Evolutionary conservation across 371 early-diverging fungal species (phyloP), one percentile per base, ranked within the genome.

Genomic region (Mucor lusitanicus): DNA sequence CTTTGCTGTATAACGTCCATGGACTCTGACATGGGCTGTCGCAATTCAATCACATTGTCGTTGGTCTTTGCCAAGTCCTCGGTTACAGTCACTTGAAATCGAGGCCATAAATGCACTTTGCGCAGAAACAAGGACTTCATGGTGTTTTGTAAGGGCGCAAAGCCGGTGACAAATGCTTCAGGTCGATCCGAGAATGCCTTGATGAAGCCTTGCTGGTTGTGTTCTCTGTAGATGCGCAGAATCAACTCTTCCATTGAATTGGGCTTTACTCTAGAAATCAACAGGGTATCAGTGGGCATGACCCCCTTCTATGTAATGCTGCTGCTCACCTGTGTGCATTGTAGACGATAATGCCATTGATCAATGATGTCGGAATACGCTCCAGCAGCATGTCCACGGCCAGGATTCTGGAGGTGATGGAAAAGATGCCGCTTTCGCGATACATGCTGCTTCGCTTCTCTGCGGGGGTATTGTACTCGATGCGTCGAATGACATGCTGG

Each of bases 131-230:
- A 87, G 5, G 85, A 77, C 69, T 93, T 94, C 64, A 98, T 74
- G 4, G 88, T 88, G 69, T 90, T 91, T 69, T 98, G 96, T 4
- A 97, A 78, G 23, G 95, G 94, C 19, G 93, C 86, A 65, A 97
- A 94, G 12, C 93, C 91, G 23, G 82, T 68, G 0, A 83, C 82
- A 63, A 95, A 91, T 0, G 85, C 63, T 59, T 94, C 93, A 11
- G 98, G 95, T 25, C 82, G 75, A 61, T 98, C 97, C n/a, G 94
- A 92, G 55, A 98, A 90, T 1, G 97, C 99, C 68, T 97, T 96
- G 71, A 98, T 92, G 64, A 97, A 98, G 1, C 94, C 95, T 54
- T 87, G 77, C 69, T 90, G 80, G 74, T 97, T 98, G 17, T 87
- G 79, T 60, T 92, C 86, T 12, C 96, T 86, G 66, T 87, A 90